A percentile compares a stretch with the other conserved stretches of the same genome.
Evolutionary conservation across 371 early-diverging fungal genomes (phyloP).

Genomic region (Phascolomyces articulosus): DNA sequence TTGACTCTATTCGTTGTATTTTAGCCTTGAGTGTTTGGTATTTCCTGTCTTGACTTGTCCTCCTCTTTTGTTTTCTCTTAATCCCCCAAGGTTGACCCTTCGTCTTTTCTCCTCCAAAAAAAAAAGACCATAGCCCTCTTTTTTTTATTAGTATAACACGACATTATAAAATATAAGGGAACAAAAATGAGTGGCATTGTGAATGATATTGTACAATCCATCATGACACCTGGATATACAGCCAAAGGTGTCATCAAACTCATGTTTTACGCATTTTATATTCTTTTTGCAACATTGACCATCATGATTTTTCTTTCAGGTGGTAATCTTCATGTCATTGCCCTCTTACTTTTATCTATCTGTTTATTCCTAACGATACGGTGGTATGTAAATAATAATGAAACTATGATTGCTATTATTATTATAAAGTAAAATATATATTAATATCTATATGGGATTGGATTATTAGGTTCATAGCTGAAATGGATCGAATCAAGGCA

Average conservation of each 20-base stretch:
- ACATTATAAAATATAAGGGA: no score
- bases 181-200: constrained; percentile 29
- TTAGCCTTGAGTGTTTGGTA: no score
- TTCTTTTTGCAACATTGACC: constrained; percentile 53
- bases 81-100: no score
- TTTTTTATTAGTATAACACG: not conserved
- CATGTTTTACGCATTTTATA: constrained; percentile 63
- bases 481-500: constrained; percentile 20
- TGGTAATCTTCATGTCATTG: constrained; percentile 58
- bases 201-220: constrained; percentile 46
- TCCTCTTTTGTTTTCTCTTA: no score
- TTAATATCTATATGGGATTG: not conserved
- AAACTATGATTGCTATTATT: not conserved
- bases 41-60: no score
- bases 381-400: constrained; percentile 47
- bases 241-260: constrained; percentile 50
- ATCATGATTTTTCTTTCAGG: constrained; percentile 45
- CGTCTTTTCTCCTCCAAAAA: no score
- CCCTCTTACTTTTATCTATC: constrained; percentile 49
- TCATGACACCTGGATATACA: constrained; percentile 68
- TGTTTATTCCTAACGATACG: constrained; percentile 57
- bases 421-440: not conserved
- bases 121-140: not conserved
- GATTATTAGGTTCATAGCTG: constrained; percentile 25
- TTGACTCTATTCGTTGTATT: no score